Percentiles rank a stretch among this genome's conserved stretches.
phyloP scores from a whole-genome alignment of 2,329 filamentous ascomycete genomes.

The Polytolypa hystricis region DNA sequence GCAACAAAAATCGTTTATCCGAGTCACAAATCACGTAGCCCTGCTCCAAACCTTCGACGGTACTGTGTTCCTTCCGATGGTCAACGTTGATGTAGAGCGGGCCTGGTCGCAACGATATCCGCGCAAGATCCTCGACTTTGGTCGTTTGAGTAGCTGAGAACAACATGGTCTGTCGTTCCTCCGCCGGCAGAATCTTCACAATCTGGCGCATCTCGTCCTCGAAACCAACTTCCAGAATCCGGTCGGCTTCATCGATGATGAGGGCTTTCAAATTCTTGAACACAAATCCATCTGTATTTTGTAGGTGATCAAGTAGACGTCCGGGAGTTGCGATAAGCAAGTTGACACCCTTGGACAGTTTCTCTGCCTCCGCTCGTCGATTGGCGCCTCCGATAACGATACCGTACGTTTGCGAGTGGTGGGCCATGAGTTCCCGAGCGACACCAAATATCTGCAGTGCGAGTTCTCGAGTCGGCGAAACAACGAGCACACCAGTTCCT shows the following conservation, averaged over 20 bases:
- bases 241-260: slow-evolving; percentile 92
- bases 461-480: slow-evolving; percentile 86
- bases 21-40: slow-evolving; percentile 90
- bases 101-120: slow-evolving; percentile 82
- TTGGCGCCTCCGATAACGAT: slow-evolving; percentile 96
- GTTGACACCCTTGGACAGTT: slow-evolving; percentile 89
- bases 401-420: slow-evolving; percentile 89
- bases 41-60: slow-evolving; percentile 87
- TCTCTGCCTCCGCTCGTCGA: slow-evolving; percentile 78
- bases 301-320: slow-evolving; percentile 81
- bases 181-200: slow-evolving; percentile 80
- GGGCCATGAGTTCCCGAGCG: slow-evolving; percentile 79
- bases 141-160: slow-evolving; percentile 98
- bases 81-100: slow-evolving; percentile 97
- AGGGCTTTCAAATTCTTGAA: slow-evolving; percentile 90
- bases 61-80: slow-evolving; percentile 76
- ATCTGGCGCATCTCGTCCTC: slow-evolving; percentile 98
- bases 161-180: slow-evolving; percentile 89
- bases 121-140: slow-evolving; percentile 91
- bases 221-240: slow-evolving; percentile 94
- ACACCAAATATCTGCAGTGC: slow-evolving; percentile 95
- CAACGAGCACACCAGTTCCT: slow-evolving; percentile 76
- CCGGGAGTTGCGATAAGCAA: slow-evolving; percentile 89
- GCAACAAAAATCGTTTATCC: slow-evolving; percentile 82
- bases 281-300: slow-evolving; percentile 78